Percentiles rank a stretch among this genome's conserved stretches.
Evolutionary conservation across 1,284 basidiomycete species (phyloP).

Genomic region (Ustilago shanxiensis): DNA sequence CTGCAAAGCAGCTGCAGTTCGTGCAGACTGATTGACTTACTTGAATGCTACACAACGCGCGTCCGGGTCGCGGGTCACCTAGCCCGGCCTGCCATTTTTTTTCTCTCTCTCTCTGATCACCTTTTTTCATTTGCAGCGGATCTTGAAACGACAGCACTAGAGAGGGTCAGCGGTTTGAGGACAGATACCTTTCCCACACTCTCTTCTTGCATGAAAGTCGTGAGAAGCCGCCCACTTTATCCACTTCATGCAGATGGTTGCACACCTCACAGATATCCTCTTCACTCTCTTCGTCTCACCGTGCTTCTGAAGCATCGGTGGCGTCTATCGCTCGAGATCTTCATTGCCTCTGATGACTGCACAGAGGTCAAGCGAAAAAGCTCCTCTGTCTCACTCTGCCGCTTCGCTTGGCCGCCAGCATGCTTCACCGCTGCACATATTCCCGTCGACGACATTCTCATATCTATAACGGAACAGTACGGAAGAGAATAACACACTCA

Average conservation of each 20-base stretch:
- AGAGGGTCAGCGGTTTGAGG: neutral
- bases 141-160: neutral
- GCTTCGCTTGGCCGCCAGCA: too few species aligned
- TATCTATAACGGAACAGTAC: too few species aligned
- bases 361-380: constrained; percentile 11
- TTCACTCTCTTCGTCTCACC: neutral
- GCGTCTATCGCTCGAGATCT: constrained; percentile 7
- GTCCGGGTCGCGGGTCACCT: too few species aligned
- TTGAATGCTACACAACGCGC: too few species aligned
- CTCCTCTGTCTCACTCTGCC: neutral
- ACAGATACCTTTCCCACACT: constrained; percentile 11
- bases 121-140: constrained; percentile 1
- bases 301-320: neutral
- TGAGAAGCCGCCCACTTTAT: constrained; percentile 9
- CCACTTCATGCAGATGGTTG: constrained; percentile 1
- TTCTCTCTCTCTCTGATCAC: too few species aligned
- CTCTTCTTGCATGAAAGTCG: neutral
- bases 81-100: too few species aligned
- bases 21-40: too few species aligned
- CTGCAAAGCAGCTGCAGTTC: too few species aligned
- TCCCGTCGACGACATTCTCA: too few species aligned
- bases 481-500: too few species aligned
- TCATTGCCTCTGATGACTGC: constrained; percentile 14
- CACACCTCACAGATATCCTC: neutral
- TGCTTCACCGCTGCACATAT: too few species aligned